These are phyloP conservation scores for Goffeauzyma gilvescens DNA, from an alignment of 768 basidiomycete genomes.

Conservation along the genomic window DNA sequence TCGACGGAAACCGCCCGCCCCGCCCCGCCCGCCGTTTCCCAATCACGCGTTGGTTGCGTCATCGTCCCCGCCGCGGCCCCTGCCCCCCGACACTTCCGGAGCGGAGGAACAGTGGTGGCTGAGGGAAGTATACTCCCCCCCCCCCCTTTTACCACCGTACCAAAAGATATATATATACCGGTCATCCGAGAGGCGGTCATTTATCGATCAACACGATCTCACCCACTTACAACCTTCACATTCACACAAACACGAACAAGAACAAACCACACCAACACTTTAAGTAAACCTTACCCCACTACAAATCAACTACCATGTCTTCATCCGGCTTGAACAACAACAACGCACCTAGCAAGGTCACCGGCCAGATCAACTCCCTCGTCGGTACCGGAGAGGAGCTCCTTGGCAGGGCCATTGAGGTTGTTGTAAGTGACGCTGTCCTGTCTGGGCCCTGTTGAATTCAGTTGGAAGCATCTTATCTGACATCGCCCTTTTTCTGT, in stretches of 20 bases:
- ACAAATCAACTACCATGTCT: not conserved
- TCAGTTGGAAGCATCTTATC: conserved; percentile 8
- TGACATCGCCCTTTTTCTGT: conserved; percentile 10
- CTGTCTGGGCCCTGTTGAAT: too few species aligned
- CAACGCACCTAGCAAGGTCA: conserved; percentile 28
- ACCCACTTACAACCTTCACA: not conserved
- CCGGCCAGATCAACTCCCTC: conserved; percentile 31
- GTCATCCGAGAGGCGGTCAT: too few species aligned
- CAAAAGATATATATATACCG: too few species aligned
- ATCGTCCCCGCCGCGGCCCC: too few species aligned
- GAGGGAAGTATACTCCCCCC: too few species aligned
- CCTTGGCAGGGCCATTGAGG: conserved; percentile 15
- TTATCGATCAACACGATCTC: too few species aligned
- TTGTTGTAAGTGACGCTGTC: not conserved
- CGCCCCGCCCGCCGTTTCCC: too few species aligned
- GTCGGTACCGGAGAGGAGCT: conserved; percentile 27
- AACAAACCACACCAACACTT: not conserved
- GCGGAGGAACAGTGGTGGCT: too few species aligned
- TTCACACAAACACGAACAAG: not conserved
- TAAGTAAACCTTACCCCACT: conserved; percentile 8
- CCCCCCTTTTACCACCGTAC: too few species aligned
- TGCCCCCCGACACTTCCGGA: too few species aligned
- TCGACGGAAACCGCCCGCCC: too few species aligned
- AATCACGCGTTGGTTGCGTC: too few species aligned
- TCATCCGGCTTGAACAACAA: conserved; percentile 12